Evolutionary conservation across 116 monocot genomes (phyloP).

Genomic region (Papilionanthe hybrid): DNA sequence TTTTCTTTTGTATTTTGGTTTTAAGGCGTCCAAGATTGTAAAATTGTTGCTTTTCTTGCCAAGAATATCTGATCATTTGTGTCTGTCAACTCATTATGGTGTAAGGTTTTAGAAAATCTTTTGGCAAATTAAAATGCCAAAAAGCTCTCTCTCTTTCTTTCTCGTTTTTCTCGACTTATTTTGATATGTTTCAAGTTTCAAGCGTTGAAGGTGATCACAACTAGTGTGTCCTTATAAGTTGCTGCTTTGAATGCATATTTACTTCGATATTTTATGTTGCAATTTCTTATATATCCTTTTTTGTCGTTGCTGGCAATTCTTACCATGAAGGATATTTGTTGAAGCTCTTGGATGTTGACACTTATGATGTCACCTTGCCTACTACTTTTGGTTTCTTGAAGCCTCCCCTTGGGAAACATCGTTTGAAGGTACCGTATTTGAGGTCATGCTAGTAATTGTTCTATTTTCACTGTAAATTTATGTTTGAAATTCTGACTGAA

Average conservation of each 20-base stretch:
- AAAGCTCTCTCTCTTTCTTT: too few species aligned
- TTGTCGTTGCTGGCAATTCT: not conserved
- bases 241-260: not conserved
- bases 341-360: constrained; percentile 68
- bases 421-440: constrained; percentile 64
- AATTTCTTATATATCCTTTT: not conserved
- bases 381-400: constrained; percentile 83
- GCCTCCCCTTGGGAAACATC: constrained; percentile 93
- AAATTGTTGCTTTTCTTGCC: not conserved
- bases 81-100: too few species aligned
- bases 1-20: not conserved
- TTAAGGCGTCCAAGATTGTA: not conserved
- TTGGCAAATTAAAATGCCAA: too few species aligned
- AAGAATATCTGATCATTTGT: not conserved
- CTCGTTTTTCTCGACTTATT: too few species aligned
- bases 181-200: not conserved
- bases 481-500: not conserved
- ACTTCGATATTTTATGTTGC: not conserved
- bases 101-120: too few species aligned
- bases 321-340: constrained; percentile 62
- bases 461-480: not conserved
- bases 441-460: not conserved
- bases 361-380: constrained; percentile 49
- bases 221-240: not conserved
- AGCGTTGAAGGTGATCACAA: too few species aligned